Evolutionary conservation across 164 flowering plant genomes (phyloP), one percentile per base, ranked within the genome.

Genomic region (Stephania yunnanensis): DNA sequence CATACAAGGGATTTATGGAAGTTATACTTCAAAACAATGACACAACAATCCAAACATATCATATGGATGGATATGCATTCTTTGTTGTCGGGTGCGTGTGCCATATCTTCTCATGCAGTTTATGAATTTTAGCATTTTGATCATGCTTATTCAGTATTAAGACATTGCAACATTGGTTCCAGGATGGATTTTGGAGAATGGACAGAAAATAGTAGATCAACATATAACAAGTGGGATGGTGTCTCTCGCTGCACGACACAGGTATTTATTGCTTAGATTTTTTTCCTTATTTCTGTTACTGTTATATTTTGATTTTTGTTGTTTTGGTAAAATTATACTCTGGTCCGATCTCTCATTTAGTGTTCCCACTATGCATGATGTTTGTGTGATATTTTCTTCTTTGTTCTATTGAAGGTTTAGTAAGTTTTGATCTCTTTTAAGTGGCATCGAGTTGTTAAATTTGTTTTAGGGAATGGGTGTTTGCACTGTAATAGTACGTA

Each of bases 1-100:
- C 96, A 68, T 95, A 83, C 74, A 87, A 85, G 72, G 99, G 99
- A 76, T 95, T 93, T 73, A 88, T 92, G 89, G 99, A 95, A 86
- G 52, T 95, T 22, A 80, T 95, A 61, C 77, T 95, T 7, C 98
- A 95, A 82, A 95, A 95, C 84, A 92, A 93, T 83, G 94, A 91
- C 73, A 93, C 99, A 71, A 88, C 78, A 71, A 83, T 93, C 74
- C 95, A 90, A 76, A 89, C 87, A 73, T 95, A 91, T 81, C 99
- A 95, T 85, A n/a, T 93, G 84, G 86, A 82, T 80, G 99, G 99
- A 79, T 95, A 95, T 85, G 88, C 94, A 36, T 87, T 95, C 81
- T 95, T 93, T 82, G 96, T 93, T 12, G 99, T 88, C 64, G 99
- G 99, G 99, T 95, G 90, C 31, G 85, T 13, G 45, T 46, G 25